Percentiles rank a stretch among this genome's conserved stretches.
Conservation (phyloP, 176 grass and related monocot genomes). For the Alloteropsis semialata region DNA sequence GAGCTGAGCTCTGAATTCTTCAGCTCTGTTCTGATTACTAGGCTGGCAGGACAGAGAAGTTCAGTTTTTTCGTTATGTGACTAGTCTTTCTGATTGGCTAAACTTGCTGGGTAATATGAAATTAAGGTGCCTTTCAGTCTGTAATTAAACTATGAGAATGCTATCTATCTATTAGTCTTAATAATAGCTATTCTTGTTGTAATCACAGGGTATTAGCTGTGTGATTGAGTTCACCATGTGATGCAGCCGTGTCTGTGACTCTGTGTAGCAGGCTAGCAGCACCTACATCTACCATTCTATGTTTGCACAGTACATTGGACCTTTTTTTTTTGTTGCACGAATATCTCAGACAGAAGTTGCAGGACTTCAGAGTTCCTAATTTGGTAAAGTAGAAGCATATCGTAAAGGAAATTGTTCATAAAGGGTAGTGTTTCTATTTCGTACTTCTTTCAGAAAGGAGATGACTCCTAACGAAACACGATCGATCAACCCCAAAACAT, state of each 20-base stretch:
- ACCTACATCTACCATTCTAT: neutral
- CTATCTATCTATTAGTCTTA: no score
- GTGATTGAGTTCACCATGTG: neutral
- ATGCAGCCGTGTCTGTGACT: neutral
- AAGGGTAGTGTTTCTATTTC: neutral
- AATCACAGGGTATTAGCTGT: neutral
- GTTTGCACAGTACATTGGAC: neutral
- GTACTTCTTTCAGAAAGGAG: neutral
- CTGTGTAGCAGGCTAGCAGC: neutral
- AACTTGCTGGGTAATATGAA: neutral
- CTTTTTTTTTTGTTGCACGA: neutral
- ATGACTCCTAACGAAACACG: neutral
- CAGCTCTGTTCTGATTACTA: neutral
- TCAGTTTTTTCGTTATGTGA: neutral
- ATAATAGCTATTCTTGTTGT: neutral
- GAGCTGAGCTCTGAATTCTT: neutral
- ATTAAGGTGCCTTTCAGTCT: neutral
- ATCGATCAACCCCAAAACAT: neutral
- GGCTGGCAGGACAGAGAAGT: neutral
- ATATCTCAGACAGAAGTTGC: neutral
- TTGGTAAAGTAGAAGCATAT: constrained; percentile 1
- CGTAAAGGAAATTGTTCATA: neutral
- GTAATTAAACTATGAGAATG: neutral
- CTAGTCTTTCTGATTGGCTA: neutral
- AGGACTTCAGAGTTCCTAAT: neutral